These are phyloP conservation scores for Phyllosticta capitalensis DNA, from an alignment of 2,329 filamentous ascomycete species.

Conservation along the genomic window DNA sequence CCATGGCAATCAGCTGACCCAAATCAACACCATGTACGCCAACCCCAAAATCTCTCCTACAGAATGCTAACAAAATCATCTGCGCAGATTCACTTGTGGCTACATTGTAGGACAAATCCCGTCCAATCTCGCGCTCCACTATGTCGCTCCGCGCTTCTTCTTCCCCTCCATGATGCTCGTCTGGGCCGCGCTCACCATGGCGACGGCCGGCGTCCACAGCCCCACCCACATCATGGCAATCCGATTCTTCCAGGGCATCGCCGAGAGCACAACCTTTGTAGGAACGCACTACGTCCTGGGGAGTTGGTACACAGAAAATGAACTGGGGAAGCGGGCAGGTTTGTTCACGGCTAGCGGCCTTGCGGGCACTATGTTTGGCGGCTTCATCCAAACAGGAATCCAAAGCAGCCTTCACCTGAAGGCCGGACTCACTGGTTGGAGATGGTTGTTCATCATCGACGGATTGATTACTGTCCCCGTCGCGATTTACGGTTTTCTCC, in stretches of 20 bases:
- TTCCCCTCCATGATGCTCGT: constrained; percentile 54
- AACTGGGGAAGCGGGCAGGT: constrained; percentile 52
- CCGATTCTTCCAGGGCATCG: constrained; percentile 44
- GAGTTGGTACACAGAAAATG: constrained; percentile 51
- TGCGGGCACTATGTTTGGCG: constrained; percentile 52
- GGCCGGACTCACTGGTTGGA: constrained; percentile 45
- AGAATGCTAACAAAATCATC: not conserved
- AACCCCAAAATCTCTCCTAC: constrained; percentile 16
- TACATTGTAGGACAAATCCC: constrained; percentile 51
- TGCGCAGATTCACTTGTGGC: constrained; percentile 16
- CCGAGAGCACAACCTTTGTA: constrained; percentile 49
- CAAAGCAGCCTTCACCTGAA: constrained; percentile 37
- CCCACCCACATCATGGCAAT: constrained; percentile 51
- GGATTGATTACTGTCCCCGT: constrained; percentile 49
- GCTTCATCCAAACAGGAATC: constrained; percentile 51
- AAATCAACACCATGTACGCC: constrained; percentile 39
- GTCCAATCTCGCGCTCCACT: constrained; percentile 53
- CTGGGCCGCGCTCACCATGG: constrained; percentile 57
- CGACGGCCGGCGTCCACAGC: constrained; percentile 43
- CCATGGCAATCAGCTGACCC: constrained; percentile 32
- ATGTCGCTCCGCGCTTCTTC: constrained; percentile 53
- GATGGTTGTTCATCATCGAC: constrained; percentile 39
- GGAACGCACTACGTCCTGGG: constrained; percentile 52
- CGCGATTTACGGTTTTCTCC: constrained; percentile 44
- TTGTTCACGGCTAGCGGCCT: constrained; percentile 53